These are phyloP conservation scores for Jacaranda copaia DNA, from an alignment of 257 asterid species.

Conservation along the genomic window DNA sequence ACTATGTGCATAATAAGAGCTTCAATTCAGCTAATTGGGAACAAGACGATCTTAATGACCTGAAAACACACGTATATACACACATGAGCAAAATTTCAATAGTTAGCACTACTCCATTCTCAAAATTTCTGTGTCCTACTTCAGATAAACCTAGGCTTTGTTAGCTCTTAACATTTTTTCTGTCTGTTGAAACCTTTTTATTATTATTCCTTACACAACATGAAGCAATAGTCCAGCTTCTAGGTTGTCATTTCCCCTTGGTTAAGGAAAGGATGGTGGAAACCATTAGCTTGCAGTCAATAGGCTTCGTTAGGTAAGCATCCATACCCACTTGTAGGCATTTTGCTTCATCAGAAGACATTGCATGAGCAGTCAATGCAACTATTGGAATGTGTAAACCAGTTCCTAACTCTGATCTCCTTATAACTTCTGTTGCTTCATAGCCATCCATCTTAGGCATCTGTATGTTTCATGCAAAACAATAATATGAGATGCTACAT, in stretches of 20 bases:
- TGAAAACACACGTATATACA: neutral
- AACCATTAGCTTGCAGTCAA: slow-evolving; percentile 79
- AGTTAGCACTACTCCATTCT: slow-evolving; percentile 17
- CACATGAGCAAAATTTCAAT: slow-evolving; percentile 20
- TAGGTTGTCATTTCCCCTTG: slow-evolving; percentile 38
- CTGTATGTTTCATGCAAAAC: slow-evolving; percentile 40
- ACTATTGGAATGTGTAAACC: slow-evolving; percentile 85
- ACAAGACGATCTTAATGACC: neutral
- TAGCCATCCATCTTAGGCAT: slow-evolving; percentile 99
- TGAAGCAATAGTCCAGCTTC: too few species aligned
- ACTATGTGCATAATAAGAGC: neutral
- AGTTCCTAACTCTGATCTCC: slow-evolving; percentile 68
- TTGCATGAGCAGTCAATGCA: slow-evolving; percentile 95
- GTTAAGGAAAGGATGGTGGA: slow-evolving; percentile 85
- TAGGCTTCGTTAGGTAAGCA: slow-evolving; percentile 92
- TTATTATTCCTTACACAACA: neutral
- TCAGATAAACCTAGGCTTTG: slow-evolving; percentile 26
- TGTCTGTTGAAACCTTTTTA: neutral
- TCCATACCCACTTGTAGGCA: slow-evolving; percentile 98
- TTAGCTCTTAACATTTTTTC: slow-evolving; percentile 19
- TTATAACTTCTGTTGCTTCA: slow-evolving; percentile 88
- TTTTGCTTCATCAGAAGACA: slow-evolving; percentile 91
- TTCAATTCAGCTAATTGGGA: neutral
- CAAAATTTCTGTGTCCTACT: slow-evolving; percentile 15
- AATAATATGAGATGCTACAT: neutral